Evolutionary conservation across 2,329 filamentous ascomycete genomes (phyloP), one percentile per base, ranked within the genome.

Genomic region (Ophiobolus disseminans): DNA sequence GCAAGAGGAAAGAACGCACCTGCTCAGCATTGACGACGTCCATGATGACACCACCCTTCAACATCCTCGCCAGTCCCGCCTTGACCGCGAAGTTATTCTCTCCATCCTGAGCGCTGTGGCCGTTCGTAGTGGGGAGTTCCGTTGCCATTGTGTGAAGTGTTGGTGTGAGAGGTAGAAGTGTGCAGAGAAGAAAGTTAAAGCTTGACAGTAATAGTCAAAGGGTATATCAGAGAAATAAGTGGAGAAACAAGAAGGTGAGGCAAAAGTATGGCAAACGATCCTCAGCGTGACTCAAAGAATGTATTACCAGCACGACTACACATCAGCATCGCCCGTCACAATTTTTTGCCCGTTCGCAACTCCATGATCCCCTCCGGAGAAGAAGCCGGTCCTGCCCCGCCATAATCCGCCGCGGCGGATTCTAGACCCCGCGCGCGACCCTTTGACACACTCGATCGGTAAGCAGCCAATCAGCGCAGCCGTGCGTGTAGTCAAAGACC

Each of bases 41-140:
- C 94, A 99, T 99, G 77, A 99, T 99, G 60, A 99, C 94, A 68
- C 94, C 94, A 73, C 94, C 94, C 82, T 97, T 97, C 77, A 97
- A 81, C 94, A 99, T 99, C 76, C 96, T 89, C 19, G 94, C 94
- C 58, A 99, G 82, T 50, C 93, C 94, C 44, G 91, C 89, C 84
- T 99, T 99, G 82, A 97, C 87, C 62, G 87, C 87, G 76, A 97
- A 96, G 75, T 85, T 81, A 61, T 76, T 75, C 60, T 76, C 73
- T 52, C 72, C 72, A 58, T 80, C 78, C 58, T 75, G 73, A 39
- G 75, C 62, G 47, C 61, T 58, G 57, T 72, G 57, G 64, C 75
- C 75, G 50, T 78, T 78, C 46, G 73, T 73, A 45, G 76, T 76
- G 54, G 78, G 78, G 42, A 80, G 73, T 70, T 80, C 76, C 49